Evolutionary conservation across 2,329 filamentous ascomycete genomes (phyloP).

Genomic region (Neofusicoccum kwambonambiense): DNA sequence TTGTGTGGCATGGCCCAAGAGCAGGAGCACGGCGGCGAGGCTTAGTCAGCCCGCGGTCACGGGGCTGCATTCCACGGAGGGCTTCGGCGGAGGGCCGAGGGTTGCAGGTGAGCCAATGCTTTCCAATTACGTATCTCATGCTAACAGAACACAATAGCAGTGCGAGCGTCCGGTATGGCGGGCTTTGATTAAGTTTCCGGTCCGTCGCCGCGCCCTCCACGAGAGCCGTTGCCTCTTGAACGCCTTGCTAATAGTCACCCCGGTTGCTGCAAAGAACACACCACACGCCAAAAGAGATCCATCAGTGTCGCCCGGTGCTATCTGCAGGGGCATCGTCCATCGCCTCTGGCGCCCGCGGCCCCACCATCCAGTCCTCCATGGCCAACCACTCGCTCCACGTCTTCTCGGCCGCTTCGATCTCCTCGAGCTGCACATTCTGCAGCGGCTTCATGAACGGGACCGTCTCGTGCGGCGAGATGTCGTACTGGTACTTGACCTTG

Average conservation of each 20-base stretch:
- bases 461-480: conserved; percentile 78
- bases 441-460: conserved; percentile 85
- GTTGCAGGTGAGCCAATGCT: background rate
- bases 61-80: background rate
- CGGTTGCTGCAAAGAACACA: background rate
- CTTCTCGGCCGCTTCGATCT: conserved; percentile 78
- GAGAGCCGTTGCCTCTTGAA: background rate
- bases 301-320: conserved; percentile 5
- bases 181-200: background rate
- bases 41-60: conserved; percentile 12
- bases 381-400: conserved; percentile 93
- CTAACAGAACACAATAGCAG: background rate
- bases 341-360: conserved; percentile 66
- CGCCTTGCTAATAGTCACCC: conserved; percentile 13
- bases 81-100: background rate
- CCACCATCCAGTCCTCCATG: conserved; percentile 99
- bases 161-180: background rate
- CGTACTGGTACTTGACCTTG: conserved; percentile 85
- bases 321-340: conserved; percentile 26
- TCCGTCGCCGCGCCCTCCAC: background rate
- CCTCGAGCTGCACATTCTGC: conserved; percentile 71
- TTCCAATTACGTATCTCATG: background rate
- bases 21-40: background rate
- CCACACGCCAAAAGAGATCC: background rate
- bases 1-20: background rate